These are phyloP conservation scores for Apophysomyces elegans DNA, from an alignment of 371 early-diverging fungal species.

Conservation along the genomic window DNA sequence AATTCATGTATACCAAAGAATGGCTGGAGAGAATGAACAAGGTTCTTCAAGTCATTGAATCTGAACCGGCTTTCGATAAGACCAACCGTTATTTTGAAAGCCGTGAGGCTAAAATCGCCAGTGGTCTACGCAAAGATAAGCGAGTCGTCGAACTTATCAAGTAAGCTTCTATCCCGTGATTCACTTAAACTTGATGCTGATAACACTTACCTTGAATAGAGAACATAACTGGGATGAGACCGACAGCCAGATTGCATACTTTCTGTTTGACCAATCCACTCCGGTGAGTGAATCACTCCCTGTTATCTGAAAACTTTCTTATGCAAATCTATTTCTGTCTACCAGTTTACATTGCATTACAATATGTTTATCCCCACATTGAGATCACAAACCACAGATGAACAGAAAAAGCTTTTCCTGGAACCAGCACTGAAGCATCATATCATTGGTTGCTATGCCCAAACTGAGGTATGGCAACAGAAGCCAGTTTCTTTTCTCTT, in stretches of 20 bases:
- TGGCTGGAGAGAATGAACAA: slow-evolving; percentile 55
- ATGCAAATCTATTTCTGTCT: not conserved
- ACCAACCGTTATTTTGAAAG: slow-evolving; percentile 56
- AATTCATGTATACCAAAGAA: slow-evolving; percentile 58
- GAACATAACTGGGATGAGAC: slow-evolving; percentile 53
- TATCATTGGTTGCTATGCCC: slow-evolving; percentile 87
- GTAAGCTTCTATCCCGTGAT: slow-evolving; percentile 28
- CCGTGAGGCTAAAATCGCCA: slow-evolving; percentile 53
- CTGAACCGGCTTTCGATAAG: slow-evolving; percentile 67
- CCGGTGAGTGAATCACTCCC: slow-evolving; percentile 34
- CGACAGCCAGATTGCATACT: slow-evolving; percentile 45
- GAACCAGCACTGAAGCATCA: slow-evolving; percentile 72
- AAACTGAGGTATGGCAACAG: slow-evolving; percentile 63
- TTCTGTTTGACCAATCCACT: slow-evolving; percentile 50
- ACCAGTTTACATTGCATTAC: slow-evolving; percentile 54
- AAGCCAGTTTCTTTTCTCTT: too few species aligned
- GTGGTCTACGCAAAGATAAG: slow-evolving; percentile 57
- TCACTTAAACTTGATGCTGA: too few species aligned
- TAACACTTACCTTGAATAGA: slow-evolving; percentile 17
- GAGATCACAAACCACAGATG: slow-evolving; percentile 73
- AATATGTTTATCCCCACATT: slow-evolving; percentile 84
- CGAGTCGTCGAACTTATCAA: slow-evolving; percentile 53
- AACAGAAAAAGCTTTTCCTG: slow-evolving; percentile 80
- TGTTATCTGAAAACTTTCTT: too few species aligned
- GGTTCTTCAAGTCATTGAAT: slow-evolving; percentile 54